Evolutionary conservation across 1,284 basidiomycete genomes (phyloP).

Genomic region (Trichosporon sp.): DNA sequence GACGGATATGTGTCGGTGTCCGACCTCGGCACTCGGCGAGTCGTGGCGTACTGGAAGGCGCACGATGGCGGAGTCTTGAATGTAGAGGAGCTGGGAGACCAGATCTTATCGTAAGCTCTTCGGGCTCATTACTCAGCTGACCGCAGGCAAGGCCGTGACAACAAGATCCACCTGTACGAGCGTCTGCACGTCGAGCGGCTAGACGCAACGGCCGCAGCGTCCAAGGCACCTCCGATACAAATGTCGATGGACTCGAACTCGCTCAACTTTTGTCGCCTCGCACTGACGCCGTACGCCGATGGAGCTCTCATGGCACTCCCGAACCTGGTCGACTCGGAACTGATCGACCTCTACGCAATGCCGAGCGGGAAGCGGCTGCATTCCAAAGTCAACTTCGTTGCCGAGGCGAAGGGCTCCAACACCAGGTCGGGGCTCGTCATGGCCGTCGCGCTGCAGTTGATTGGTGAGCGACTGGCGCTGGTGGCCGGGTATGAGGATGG

Average conservation of each 20-base stretch:
- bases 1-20: conserved; percentile 59
- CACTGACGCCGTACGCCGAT: conserved; percentile 47
- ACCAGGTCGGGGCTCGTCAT: conserved; percentile 66
- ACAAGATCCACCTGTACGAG: conserved; percentile 48
- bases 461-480: conserved; percentile 50
- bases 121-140: conserved; percentile 16
- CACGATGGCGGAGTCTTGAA: conserved; percentile 70
- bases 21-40: conserved; percentile 64
- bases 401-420: conserved; percentile 2
- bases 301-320: conserved; percentile 67
- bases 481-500: conserved; percentile 78
- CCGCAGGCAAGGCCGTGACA: conserved; percentile 73
- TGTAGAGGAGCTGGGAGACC: conserved; percentile 62
- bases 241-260: conserved; percentile 78
- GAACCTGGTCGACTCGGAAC: conserved; percentile 76
- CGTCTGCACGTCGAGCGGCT: conserved; percentile 54
- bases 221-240: conserved; percentile 51
- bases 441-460: conserved; percentile 63
- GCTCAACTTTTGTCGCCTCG: conserved; percentile 82
- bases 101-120: conserved; percentile 63
- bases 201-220: conserved; percentile 40
- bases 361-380: conserved; percentile 62
- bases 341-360: conserved; percentile 67
- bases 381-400: conserved; percentile 54
- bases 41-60: conserved; percentile 67